Conservation (phyloP, 768 basidiomycete genomes). For the Crepidotus variabilis region DNA sequence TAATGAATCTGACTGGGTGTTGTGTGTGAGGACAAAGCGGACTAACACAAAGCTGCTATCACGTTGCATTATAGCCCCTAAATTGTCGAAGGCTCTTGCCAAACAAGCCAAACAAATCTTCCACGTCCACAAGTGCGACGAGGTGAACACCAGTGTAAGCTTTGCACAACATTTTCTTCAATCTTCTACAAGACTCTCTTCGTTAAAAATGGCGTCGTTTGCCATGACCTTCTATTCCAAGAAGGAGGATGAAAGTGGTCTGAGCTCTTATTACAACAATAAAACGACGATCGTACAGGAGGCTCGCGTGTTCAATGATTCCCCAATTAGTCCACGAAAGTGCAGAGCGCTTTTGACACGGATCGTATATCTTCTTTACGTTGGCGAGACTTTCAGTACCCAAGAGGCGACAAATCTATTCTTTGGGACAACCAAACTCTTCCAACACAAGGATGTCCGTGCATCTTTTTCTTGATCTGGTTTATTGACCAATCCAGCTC, state of each 20-base stretch:
- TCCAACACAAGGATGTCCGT: slow-evolving; percentile 98
- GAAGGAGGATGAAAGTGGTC: slow-evolving; percentile 94
- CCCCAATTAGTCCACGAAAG: slow-evolving; percentile 96
- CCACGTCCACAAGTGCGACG: no score
- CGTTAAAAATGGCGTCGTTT: slow-evolving; percentile 43
- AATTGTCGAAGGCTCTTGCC: no score
- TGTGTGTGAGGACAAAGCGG: no score
- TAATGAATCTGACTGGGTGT: no score
- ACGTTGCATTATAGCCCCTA: no score
- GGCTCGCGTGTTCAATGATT: slow-evolving; percentile 98
- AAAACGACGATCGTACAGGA: slow-evolving; percentile 98
- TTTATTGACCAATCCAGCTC: slow-evolving; percentile 3
- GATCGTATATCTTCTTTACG: slow-evolving; percentile 94
- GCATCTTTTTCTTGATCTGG: neutral
- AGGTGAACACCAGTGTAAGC: no score
- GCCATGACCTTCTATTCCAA: slow-evolving; percentile 81
- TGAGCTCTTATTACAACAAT: slow-evolving; percentile 93
- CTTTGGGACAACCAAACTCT: slow-evolving; percentile 98
- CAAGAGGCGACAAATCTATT: slow-evolving; percentile 98
- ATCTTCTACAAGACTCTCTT: slow-evolving; percentile 8
- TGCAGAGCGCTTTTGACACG: slow-evolving; percentile 94
- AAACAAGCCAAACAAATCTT: no score
- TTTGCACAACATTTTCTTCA: neutral
- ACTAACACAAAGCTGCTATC: no score
- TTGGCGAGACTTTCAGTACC: slow-evolving; percentile 90